A percentile compares a stretch with the other conserved stretches of the same genome.
Evolutionary conservation across 108 stramenopile species (phyloP).

Genomic region (Nannochloropsis oceanica): DNA sequence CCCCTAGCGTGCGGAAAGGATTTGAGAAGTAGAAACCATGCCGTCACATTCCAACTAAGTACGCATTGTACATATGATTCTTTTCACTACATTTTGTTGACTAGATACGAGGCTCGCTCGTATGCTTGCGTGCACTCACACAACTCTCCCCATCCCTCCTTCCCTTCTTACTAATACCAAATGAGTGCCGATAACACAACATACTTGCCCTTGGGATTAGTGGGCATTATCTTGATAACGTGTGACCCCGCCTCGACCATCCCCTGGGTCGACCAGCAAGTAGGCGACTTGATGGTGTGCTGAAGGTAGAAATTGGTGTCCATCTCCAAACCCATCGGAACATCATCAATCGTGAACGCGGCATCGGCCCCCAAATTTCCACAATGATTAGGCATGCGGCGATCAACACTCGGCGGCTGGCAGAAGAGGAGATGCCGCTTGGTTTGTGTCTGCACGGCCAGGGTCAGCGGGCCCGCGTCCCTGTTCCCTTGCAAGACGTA

Average conservation of each 20-base stretch:
- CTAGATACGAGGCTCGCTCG: too few relatives aligned
- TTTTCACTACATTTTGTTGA: too few relatives aligned
- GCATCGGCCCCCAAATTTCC: not conserved
- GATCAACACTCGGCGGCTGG: not conserved
- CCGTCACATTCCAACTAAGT: too few relatives aligned
- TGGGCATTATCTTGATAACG: not conserved
- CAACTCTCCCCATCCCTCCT: too few relatives aligned
- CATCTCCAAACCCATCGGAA: not conserved
- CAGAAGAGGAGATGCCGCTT: not conserved
- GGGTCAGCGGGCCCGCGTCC: not conserved
- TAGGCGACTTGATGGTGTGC: not conserved
- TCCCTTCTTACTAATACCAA: not conserved
- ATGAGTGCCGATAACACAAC: not conserved
- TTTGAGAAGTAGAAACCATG: too few relatives aligned
- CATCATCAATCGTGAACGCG: not conserved
- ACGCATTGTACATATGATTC: too few relatives aligned
- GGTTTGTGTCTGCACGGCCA: not conserved
- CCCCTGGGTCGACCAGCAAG: not conserved
- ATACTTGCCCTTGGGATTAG: not conserved
- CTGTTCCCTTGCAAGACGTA: not conserved
- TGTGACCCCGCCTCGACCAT: not conserved
- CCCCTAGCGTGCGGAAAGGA: too few relatives aligned
- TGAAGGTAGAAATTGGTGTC: not conserved
- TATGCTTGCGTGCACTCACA: too few relatives aligned
- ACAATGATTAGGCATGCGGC: not conserved